phyloP scores from a whole-genome alignment of 371 early-diverging fungal species.

The Lichtheimia ornata region DNA sequence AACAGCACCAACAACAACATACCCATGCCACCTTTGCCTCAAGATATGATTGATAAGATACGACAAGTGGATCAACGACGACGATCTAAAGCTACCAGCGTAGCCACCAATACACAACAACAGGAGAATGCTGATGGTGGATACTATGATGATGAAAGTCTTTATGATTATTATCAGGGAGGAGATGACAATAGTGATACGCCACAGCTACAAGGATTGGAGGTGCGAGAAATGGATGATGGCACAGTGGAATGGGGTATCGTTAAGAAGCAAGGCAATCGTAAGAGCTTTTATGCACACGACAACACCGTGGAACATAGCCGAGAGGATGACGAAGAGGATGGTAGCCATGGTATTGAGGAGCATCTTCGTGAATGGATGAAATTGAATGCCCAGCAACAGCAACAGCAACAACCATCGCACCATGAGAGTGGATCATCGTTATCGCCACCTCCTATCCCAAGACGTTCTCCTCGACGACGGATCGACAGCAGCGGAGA shows the following conservation, averaged over 20 bases:
- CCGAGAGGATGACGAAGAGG: constrained; percentile 16
- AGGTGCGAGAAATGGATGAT: constrained; percentile 35
- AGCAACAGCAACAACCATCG: background rate
- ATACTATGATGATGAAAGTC: constrained; percentile 21
- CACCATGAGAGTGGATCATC: background rate
- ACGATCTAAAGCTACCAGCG: background rate
- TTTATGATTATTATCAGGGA: constrained; percentile 21
- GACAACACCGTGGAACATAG: constrained; percentile 5
- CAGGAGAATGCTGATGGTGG: constrained; percentile 4
- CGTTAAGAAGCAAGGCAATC: constrained; percentile 34
- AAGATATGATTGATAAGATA: constrained; percentile 9
- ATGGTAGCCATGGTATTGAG: constrained; percentile 22
- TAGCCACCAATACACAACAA: background rate
- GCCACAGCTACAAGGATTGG: constrained; percentile 25
- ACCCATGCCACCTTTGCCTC: constrained; percentile 3
- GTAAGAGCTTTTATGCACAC: constrained; percentile 23
- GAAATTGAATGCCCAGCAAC: constrained; percentile 10
- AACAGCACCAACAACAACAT: background rate
- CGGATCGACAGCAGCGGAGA: constrained; percentile 13
- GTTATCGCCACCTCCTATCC: constrained; percentile 24
- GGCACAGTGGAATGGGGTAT: constrained; percentile 36
- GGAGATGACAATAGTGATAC: constrained; percentile 2
- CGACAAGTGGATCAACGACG: constrained; percentile 1
- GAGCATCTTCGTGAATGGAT: constrained; percentile 23
- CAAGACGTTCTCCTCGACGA: constrained; percentile 29